These are phyloP conservation scores for Penicillium lagena DNA, from an alignment of 495 filamentous ascomycete genomes.

Conservation along the genomic window DNA sequence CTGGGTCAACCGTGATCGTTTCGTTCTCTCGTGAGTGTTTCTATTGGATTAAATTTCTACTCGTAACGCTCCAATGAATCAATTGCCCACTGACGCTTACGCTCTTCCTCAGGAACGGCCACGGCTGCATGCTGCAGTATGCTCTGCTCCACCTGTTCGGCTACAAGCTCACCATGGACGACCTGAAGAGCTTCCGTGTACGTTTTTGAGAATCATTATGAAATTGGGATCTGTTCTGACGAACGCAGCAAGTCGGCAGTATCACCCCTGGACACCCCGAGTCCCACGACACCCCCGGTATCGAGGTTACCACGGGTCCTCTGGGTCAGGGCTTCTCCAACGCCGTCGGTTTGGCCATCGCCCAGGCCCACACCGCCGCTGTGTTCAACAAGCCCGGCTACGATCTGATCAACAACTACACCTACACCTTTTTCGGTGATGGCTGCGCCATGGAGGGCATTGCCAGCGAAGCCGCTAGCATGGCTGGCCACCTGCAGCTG, in stretches of 20 bases:
- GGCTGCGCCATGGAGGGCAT: conserved; percentile 98
- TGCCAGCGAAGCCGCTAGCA: conserved; percentile 84
- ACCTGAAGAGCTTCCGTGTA: conserved; percentile 94
- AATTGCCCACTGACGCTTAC: neutral
- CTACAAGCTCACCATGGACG: conserved; percentile 77
- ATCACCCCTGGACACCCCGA: conserved; percentile 97
- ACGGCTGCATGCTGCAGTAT: conserved; percentile 99
- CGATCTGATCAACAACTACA: conserved; percentile 91
- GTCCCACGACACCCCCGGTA: conserved; percentile 88
- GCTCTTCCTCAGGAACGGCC: conserved; percentile 70
- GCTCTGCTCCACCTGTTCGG: conserved; percentile 95
- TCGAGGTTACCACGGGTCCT: conserved; percentile 97
- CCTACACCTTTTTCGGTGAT: conserved; percentile 94
- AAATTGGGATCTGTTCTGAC: neutral
- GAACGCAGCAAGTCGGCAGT: conserved; percentile 67
- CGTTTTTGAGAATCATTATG: conserved; percentile 25
- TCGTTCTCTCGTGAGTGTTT: conserved; percentile 80
- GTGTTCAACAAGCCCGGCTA: conserved; percentile 96
- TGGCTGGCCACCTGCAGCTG: conserved; percentile 92
- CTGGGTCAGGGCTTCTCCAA: conserved; percentile 94
- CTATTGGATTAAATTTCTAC: too few species aligned
- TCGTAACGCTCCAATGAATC: neutral
- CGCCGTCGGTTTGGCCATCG: conserved; percentile 94
- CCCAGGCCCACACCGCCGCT: conserved; percentile 82
- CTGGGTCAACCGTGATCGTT: conserved; percentile 95